phyloP scores from a whole-genome alignment of 768 basidiomycete species.

The Lentinus brumalis region DNA sequence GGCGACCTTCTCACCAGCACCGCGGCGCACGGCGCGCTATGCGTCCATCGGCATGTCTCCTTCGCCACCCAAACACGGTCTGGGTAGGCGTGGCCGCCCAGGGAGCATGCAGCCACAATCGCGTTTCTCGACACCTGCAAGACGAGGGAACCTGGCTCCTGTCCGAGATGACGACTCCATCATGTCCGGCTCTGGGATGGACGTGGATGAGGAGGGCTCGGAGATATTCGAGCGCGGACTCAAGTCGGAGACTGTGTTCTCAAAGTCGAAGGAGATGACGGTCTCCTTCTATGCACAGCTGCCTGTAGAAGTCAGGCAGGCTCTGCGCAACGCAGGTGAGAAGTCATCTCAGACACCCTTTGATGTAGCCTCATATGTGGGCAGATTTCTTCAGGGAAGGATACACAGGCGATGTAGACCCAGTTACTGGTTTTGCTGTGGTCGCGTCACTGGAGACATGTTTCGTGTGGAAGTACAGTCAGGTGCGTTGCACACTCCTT shows the following conservation, averaged over 20 bases:
- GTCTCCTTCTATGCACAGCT: conserved; percentile 69
- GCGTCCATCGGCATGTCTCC: conserved; percentile 27
- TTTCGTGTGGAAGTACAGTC: conserved; percentile 83
- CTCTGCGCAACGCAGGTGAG: conserved; percentile 67
- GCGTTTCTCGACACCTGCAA: conserved; percentile 45
- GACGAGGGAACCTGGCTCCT: conserved; percentile 21
- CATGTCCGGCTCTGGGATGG: conserved; percentile 47
- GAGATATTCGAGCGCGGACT: conserved; percentile 42
- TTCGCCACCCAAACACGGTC: conserved; percentile 25
- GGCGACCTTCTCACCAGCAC: conserved; percentile 65
- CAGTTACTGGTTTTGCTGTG: conserved; percentile 71
- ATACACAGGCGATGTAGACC: conserved; percentile 73
- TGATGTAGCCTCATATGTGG: not conserved
- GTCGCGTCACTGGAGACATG: conserved; percentile 72
- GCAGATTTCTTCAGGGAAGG: conserved; percentile 69
- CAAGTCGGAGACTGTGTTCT: conserved; percentile 49
- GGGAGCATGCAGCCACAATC: conserved; percentile 38
- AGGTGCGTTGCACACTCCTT: conserved; percentile 38
- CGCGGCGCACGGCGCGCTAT: conserved; percentile 56
- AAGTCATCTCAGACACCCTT: not conserved
- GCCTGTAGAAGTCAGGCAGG: conserved; percentile 74
- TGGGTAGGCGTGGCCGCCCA: conserved; percentile 30
- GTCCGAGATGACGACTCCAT: conserved; percentile 43
- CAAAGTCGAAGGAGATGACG: conserved; percentile 71
- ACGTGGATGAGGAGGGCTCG: conserved; percentile 56